Conservation (phyloP, 345 rosid species). For the Atalantia buxifolia region DNA sequence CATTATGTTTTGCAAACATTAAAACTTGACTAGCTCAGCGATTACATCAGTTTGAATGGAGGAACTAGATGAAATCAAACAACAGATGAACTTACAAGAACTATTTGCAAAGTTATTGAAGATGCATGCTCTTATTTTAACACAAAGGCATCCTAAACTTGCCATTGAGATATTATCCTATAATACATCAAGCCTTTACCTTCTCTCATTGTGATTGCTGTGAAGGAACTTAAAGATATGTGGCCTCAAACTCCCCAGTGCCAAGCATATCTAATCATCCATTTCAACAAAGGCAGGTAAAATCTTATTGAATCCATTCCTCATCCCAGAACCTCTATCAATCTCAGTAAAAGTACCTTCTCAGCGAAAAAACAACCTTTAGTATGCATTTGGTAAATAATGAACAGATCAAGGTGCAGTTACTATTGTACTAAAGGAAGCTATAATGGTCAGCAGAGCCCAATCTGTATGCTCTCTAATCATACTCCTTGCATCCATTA, state of each 20-base stretch:
- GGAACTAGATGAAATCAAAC: not conserved
- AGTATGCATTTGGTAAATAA: not conserved
- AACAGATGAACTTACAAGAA: not conserved
- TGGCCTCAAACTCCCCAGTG: not conserved
- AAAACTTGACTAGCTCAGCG: not conserved
- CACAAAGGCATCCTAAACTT: too few species aligned
- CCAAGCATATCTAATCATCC: not conserved
- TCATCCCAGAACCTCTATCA: not conserved
- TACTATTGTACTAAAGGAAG: not conserved
- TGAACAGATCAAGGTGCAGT: not conserved
- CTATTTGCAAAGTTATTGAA: too few species aligned
- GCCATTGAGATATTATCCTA: not conserved
- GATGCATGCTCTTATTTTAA: too few species aligned
- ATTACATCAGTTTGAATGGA: not conserved
- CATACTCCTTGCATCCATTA: not conserved
- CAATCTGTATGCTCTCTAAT: not conserved
- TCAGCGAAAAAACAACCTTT: not conserved
- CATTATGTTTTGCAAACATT: not conserved
- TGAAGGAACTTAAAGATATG: not conserved
- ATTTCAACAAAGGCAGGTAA: not conserved
- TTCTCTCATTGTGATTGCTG: not conserved
- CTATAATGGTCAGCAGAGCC: not conserved
- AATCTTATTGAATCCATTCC: not conserved
- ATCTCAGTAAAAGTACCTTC: not conserved
- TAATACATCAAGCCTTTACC: not conserved